These are phyloP conservation scores for Psilocybe cyanescens DNA, from an alignment of 768 basidiomycete species.

Conservation along the genomic window DNA sequence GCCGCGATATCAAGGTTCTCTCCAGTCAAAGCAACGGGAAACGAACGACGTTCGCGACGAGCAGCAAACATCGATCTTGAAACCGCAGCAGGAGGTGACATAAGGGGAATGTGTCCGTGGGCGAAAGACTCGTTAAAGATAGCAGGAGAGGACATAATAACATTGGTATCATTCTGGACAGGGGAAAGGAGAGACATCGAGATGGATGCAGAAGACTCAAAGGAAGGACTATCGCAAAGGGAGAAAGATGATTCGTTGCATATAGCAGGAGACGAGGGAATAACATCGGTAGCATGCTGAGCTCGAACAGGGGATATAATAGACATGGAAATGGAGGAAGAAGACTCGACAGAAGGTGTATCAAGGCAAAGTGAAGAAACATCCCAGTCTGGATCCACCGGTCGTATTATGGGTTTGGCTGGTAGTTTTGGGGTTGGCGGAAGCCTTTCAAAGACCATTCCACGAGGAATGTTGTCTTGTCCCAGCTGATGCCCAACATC, in stretches of 20 bases:
- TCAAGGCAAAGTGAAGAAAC: conserved; percentile 12
- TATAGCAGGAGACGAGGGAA: not conserved
- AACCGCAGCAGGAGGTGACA: conserved; percentile 9
- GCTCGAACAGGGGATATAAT: not conserved
- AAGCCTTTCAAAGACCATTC: not conserved
- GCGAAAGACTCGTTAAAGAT: conserved; percentile 10
- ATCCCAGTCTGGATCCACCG: conserved; percentile 9
- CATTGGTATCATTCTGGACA: not conserved
- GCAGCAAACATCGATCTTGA: conserved; percentile 14
- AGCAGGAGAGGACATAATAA: conserved; percentile 9
- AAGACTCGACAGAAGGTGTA: not conserved
- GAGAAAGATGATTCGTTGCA: not conserved
- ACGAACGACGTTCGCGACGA: conserved; percentile 8
- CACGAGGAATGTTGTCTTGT: not conserved
- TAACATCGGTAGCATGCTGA: not conserved
- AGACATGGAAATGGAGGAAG: not conserved
- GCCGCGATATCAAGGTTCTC: conserved; percentile 17
- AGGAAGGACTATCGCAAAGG: conserved; percentile 4
- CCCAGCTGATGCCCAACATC: not conserved
- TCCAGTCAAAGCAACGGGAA: conserved; percentile 8
- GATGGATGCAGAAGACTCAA: conserved; percentile 13
- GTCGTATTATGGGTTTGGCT: conserved; percentile 5
- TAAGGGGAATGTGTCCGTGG: conserved; percentile 5
- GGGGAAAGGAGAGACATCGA: conserved; percentile 16
- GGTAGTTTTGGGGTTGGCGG: conserved; percentile 8